Evolutionary conservation across 768 basidiomycete species (phyloP).

Genomic region (Suillus bovinus): DNA sequence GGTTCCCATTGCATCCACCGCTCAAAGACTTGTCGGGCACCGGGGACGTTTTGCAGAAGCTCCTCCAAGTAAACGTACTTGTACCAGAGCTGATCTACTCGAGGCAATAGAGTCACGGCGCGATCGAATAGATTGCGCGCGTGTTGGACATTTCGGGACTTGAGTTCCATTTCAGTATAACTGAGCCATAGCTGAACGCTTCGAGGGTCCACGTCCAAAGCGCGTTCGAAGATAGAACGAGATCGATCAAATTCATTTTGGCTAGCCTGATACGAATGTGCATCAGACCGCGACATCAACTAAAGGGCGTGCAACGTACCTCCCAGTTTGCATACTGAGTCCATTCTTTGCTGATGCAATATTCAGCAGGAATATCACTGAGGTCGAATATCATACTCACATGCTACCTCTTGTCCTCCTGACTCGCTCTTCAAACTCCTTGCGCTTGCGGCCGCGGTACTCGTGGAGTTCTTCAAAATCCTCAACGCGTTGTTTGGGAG

Average conservation of each 20-base stretch:
- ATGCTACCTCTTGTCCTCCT: constrained; percentile 79
- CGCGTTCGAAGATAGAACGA: constrained; percentile 94
- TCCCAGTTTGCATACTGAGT: constrained; percentile 87
- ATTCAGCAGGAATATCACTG: constrained; percentile 7
- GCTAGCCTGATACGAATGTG: constrained; percentile 56
- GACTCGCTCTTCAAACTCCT: constrained; percentile 92
- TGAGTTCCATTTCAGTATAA: constrained; percentile 97
- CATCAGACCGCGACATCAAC: constrained; percentile 14
- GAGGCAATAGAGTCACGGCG: constrained; percentile 93
- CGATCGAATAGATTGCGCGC: constrained; percentile 97
- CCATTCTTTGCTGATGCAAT: constrained; percentile 72
- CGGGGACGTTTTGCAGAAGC: constrained; percentile 92
- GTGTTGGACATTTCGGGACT: constrained; percentile 96
- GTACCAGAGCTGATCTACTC: constrained; percentile 98
- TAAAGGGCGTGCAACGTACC: constrained; percentile 36
- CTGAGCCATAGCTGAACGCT: constrained; percentile 91
- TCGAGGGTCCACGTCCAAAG: constrained; percentile 91
- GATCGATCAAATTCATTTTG: constrained; percentile 97
- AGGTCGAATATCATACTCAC: constrained; percentile 40
- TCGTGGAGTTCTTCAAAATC: constrained; percentile 92
- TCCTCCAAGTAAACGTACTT: constrained; percentile 99
- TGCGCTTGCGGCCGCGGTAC: constrained; percentile 88
- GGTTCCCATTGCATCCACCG: constrained; percentile 99
- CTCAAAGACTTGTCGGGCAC: constrained; percentile 97
- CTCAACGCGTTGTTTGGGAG: constrained; percentile 93